phyloP scores from a whole-genome alignment of 2,329 filamentous ascomycete genomes.

The Colletotrichum caudatum region DNA sequence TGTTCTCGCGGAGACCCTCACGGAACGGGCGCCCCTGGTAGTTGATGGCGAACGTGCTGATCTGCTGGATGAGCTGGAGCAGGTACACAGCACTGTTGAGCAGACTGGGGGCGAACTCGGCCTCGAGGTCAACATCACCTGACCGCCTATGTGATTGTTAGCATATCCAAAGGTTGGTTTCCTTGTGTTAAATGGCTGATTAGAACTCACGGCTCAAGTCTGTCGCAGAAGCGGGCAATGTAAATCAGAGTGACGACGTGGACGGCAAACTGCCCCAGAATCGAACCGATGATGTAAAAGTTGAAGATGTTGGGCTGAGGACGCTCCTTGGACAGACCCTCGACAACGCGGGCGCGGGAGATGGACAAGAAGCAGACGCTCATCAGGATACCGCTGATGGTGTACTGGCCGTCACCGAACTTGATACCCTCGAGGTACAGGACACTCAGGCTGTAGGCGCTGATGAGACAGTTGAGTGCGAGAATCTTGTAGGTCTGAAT shows the following conservation, averaged over 20 bases:
- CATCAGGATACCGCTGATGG: slow-evolving; percentile 99
- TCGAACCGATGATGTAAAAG: slow-evolving; percentile 97
- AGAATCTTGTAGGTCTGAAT: slow-evolving; percentile 99
- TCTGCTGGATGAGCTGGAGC: slow-evolving; percentile 97
- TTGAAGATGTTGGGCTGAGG: slow-evolving; percentile 99
- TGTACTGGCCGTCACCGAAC: slow-evolving; percentile 98
- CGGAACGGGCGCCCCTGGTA: slow-evolving; percentile 99
- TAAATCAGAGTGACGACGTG: slow-evolving; percentile 96
- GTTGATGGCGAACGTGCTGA: slow-evolving; percentile 99
- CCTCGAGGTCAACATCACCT: slow-evolving; percentile 85
- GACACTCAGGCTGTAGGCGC: slow-evolving; percentile 95
- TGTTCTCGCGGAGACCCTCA: slow-evolving; percentile 94
- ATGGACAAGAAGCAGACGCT: slow-evolving; percentile 99
- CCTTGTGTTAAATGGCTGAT: not conserved
- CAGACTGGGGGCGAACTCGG: slow-evolving; percentile 91
- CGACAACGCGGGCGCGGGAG: slow-evolving; percentile 95
- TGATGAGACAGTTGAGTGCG: slow-evolving; percentile 96
- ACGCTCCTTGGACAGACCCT: slow-evolving; percentile 94
- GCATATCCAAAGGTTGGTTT: slow-evolving; percentile 10
- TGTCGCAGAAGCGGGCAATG: slow-evolving; percentile 89
- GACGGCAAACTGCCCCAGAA: slow-evolving; percentile 95
- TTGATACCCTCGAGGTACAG: slow-evolving; percentile 99
- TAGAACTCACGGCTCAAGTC: slow-evolving; percentile 81
- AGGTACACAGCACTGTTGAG: slow-evolving; percentile 98
- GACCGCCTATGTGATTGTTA: slow-evolving; percentile 57